Percentiles rank a stretch among this genome's conserved stretches.
Evolutionary conservation across 2,329 filamentous ascomycete genomes (phyloP).

Genomic region (Emergomyces orientalis): DNA sequence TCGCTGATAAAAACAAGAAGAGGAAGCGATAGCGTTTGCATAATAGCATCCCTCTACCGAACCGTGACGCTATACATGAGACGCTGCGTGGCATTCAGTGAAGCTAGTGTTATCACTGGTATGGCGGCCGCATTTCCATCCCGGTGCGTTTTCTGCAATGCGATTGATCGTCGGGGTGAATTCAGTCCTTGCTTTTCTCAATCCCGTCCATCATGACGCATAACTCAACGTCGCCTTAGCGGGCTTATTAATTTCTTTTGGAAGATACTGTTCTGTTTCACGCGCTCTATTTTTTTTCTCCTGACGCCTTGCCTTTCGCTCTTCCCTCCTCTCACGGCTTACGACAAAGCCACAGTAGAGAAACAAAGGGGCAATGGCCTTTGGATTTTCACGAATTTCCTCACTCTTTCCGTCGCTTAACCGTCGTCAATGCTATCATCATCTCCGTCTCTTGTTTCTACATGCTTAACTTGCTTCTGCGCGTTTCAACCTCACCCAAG

Average conservation of each 20-base stretch:
- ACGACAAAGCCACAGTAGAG: neutral
- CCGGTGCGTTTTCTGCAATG: neutral
- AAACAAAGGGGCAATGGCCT: neutral
- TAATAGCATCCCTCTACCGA: neutral
- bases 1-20: constrained; percentile 56
- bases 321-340: neutral
- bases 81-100: neutral
- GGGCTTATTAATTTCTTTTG: neutral
- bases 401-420: neutral
- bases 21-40: constrained; percentile 48
- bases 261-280: neutral
- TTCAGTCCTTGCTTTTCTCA: neutral
- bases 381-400: constrained; percentile 4
- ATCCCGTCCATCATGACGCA: neutral
- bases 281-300: neutral
- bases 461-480: neutral
- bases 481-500: neutral
- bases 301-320: neutral
- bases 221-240: neutral
- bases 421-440: neutral
- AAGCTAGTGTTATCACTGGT: neutral
- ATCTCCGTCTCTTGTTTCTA: neutral
- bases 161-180: neutral
- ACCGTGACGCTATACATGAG: neutral
- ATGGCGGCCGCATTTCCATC: neutral